Percentiles rank a stretch among this genome's conserved stretches.
Conservation (phyloP, 208 protist genomes). For the Trypanosomatidae sp. region DNA sequence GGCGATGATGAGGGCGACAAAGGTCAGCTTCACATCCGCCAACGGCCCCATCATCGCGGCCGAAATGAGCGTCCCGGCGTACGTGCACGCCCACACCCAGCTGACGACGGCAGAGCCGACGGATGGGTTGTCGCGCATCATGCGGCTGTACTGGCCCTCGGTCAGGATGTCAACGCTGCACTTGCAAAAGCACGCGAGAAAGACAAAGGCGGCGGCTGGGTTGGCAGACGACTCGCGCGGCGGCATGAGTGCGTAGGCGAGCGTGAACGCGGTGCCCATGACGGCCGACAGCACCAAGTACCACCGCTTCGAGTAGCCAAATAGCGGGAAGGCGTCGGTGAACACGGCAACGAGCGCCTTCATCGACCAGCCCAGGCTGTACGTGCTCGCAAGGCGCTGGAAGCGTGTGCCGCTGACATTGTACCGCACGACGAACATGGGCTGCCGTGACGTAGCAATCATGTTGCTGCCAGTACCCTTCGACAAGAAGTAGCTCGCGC, state of each 20-base stretch:
- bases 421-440: slow-evolving; percentile 39
- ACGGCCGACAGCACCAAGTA: slow-evolving; percentile 38
- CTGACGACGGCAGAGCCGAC: slow-evolving; percentile 39
- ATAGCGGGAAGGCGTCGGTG: slow-evolving; percentile 42
- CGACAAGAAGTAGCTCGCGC: slow-evolving; percentile 11
- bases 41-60: slow-evolving; percentile 42
- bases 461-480: slow-evolving; percentile 24
- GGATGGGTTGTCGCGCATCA: slow-evolving; percentile 31
- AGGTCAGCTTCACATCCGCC: slow-evolving; percentile 17
- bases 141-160: slow-evolving; percentile 65
- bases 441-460: slow-evolving; percentile 12
- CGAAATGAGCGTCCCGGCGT: slow-evolving; percentile 28
- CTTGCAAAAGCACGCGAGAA: slow-evolving; percentile 39
- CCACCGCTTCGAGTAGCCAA: slow-evolving; percentile 69
- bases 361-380: slow-evolving; percentile 45
- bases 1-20: slow-evolving; percentile 37
- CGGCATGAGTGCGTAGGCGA: slow-evolving; percentile 36
- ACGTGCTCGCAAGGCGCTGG: slow-evolving; percentile 29
- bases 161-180: slow-evolving; percentile 67
- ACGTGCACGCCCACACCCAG: slow-evolving; percentile 64
- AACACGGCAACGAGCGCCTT: slow-evolving; percentile 52
- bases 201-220: slow-evolving; percentile 34
- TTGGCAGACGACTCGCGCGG: slow-evolving; percentile 17
- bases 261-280: slow-evolving; percentile 20
- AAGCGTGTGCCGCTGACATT: slow-evolving; percentile 15